Conservation (phyloP, 2,329 filamentous ascomycete species). For the Trichoderma oligosporum region DNA sequence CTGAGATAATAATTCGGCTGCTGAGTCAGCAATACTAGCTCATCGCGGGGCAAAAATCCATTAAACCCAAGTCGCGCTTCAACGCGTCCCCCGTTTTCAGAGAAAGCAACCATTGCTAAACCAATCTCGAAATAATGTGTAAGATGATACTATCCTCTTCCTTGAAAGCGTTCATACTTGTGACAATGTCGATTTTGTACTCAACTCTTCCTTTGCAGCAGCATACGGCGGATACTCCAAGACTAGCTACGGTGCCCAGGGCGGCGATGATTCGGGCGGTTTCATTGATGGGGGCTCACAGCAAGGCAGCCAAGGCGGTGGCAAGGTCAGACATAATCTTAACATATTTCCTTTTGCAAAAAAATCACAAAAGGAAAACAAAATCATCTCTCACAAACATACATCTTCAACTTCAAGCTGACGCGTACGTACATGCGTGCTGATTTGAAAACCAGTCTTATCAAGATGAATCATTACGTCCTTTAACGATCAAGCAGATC, state of each 20-base stretch:
- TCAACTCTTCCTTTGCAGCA: conserved; percentile 33
- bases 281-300: conserved; percentile 59
- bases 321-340: conserved; percentile 36
- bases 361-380: too few species aligned
- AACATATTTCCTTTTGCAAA: not conserved
- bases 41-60: conserved; percentile 30
- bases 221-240: conserved; percentile 50
- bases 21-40: too few species aligned
- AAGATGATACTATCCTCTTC: conserved; percentile 24
- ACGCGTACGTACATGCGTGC: not conserved
- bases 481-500: conserved; percentile 93
- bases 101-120: conserved; percentile 18
- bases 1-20: too few species aligned
- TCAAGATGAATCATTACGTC: conserved; percentile 81
- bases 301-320: conserved; percentile 50
- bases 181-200: not conserved
- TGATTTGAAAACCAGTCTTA: conserved; percentile 45
- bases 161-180: not conserved
- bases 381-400: not conserved
- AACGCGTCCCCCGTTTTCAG: conserved; percentile 31
- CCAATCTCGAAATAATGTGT: conserved; percentile 34
- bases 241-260: conserved; percentile 49
- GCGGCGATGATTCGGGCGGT: conserved; percentile 58
- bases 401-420: not conserved
- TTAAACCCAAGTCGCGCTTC: conserved; percentile 33